phyloP scores from a whole-genome alignment of 2,329 filamentous ascomycete species.

The Paracoccidioides lutzii region DNA sequence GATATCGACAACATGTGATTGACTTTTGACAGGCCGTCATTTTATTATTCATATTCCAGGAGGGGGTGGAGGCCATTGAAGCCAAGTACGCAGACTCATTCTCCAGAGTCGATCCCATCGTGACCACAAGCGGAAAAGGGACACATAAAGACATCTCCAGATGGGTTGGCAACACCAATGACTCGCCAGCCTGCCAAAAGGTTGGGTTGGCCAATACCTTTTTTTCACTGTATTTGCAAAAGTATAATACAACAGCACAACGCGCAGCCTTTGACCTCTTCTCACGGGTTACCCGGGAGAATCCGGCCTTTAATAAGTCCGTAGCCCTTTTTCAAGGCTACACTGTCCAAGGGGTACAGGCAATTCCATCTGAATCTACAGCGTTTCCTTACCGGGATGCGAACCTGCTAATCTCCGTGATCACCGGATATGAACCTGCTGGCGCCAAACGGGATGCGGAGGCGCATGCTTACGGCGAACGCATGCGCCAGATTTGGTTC shows the following conservation, averaged over 20 bases:
- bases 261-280: conserved; percentile 28
- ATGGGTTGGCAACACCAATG: conserved; percentile 32
- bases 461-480: conserved; percentile 18
- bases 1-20: not conserved
- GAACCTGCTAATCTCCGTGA: conserved; percentile 28
- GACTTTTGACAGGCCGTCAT: conserved; percentile 16
- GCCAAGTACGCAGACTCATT: conserved; percentile 33
- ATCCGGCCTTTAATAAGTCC: conserved; percentile 25
- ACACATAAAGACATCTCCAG: conserved; percentile 35
- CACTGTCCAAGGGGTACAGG: conserved; percentile 34
- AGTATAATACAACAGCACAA: conserved; percentile 28
- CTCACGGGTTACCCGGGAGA: conserved; percentile 18
- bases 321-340: conserved; percentile 48
- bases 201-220: conserved; percentile 28
- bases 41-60: conserved; percentile 21
- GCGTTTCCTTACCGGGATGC: conserved; percentile 38
- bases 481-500: conserved; percentile 19
- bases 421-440: conserved; percentile 21
- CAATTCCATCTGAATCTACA: conserved; percentile 22
- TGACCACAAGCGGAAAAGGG: conserved; percentile 22
- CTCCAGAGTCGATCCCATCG: conserved; percentile 29
- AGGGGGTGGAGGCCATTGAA: conserved; percentile 29
- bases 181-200: conserved; percentile 32
- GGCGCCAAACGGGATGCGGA: conserved; percentile 14
- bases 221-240: conserved; percentile 34